Percentiles rank a stretch among this genome's conserved stretches.
phyloP scores from a whole-genome alignment of 352 stramenopile genomes.

The Globisporangium orthogonon region DNA sequence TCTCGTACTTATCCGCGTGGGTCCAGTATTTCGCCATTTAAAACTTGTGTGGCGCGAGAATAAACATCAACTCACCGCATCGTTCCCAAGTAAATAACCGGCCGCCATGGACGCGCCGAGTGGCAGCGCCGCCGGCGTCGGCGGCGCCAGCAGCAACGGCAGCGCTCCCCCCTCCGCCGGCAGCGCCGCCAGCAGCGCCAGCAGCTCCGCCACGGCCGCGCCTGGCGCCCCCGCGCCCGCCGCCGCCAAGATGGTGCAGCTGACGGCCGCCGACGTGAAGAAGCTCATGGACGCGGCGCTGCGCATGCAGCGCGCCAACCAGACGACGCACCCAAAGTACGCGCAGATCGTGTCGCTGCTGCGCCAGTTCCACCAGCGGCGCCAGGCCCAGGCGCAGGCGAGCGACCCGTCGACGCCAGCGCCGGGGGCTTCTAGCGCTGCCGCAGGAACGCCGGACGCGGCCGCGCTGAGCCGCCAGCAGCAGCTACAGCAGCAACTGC shows the following conservation, averaged over 20 bases:
- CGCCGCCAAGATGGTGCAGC: slow-evolving; percentile 15
- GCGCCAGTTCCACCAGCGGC: slow-evolving; percentile 64
- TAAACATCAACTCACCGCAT: no score
- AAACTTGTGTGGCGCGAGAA: no score
- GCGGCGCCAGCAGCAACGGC: no score
- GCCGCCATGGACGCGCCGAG: not conserved
- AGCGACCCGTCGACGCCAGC: not conserved
- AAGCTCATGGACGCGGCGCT: slow-evolving; percentile 82
- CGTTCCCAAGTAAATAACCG: no score
- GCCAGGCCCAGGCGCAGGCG: slow-evolving; percentile 4
- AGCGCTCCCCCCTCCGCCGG: not conserved
- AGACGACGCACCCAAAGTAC: slow-evolving; percentile 81
- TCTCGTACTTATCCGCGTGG: no score
- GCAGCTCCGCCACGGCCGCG: no score
- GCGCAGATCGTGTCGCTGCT: slow-evolving; percentile 75
- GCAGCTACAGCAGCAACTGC: slow-evolving; percentile 11
- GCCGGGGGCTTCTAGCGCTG: not conserved
- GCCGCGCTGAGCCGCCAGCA: slow-evolving; percentile 9
- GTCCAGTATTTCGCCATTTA: no score
- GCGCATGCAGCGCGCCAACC: slow-evolving; percentile 70
- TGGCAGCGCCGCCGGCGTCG: no score
- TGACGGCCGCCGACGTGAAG: slow-evolving; percentile 65
- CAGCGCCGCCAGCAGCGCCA: no score
- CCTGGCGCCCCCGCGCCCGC: no score
- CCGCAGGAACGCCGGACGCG: not conserved